Percentiles rank a stretch among this genome's conserved stretches.
Conservation (phyloP, 1,284 basidiomycete genomes). For the Salmacisia buchloeana region DNA sequence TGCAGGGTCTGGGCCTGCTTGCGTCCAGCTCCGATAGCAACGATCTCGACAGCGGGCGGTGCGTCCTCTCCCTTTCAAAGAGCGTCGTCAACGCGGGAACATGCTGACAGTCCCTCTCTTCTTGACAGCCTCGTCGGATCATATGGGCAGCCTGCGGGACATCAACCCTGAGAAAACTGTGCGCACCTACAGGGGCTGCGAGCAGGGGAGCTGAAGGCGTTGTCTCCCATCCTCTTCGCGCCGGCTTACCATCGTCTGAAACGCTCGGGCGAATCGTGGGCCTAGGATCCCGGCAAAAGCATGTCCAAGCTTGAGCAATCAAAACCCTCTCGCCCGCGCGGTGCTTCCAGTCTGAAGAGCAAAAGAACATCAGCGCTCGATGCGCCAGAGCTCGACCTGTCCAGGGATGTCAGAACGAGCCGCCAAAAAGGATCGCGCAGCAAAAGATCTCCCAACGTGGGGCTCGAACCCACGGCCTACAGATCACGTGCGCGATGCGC, state of each 20-base stretch:
- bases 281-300: not conserved
- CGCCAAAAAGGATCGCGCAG: not conserved
- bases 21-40: constrained; percentile 98
- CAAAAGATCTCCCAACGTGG: constrained; percentile 11
- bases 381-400: too few species aligned
- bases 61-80: too few species aligned
- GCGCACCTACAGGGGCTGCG: constrained; percentile 90
- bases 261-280: not conserved
- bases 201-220: constrained; percentile 69
- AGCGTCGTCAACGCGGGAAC: constrained; percentile 11
- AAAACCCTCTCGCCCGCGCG: too few species aligned
- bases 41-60: constrained; percentile 83
- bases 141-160: constrained; percentile 96
- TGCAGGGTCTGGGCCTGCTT: constrained; percentile 99
- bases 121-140: constrained; percentile 83
- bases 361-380: too few species aligned
- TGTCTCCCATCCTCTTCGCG: constrained; percentile 52
- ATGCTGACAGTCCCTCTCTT: not conserved
- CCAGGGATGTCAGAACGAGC: too few species aligned
- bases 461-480: constrained; percentile 16
- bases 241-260: not conserved
- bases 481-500: not conserved
- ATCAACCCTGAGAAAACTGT: constrained; percentile 94
- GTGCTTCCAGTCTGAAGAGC: too few species aligned
- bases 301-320: not conserved